A percentile compares a stretch with the other conserved stretches of the same genome.
These are phyloP conservation scores for Stygiomarasmius scandens DNA, from an alignment of 1,284 basidiomycete genomes.

Conservation along the genomic window DNA sequence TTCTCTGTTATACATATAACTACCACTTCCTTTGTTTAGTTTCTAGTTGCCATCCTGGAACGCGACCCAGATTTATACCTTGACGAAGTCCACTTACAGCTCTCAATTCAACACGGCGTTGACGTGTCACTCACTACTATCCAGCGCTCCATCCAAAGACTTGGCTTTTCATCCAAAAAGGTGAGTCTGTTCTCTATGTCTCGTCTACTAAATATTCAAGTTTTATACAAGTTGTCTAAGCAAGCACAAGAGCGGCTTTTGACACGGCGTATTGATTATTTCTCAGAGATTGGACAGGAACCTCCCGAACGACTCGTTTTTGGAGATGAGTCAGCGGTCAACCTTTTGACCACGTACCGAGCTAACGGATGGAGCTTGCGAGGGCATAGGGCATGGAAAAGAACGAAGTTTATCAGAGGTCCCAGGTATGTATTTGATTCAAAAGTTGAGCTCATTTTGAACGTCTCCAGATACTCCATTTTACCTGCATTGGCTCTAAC, in stretches of 20 bases:
- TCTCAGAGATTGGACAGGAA: neutral
- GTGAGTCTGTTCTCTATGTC: neutral
- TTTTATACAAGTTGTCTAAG: neutral
- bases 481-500: conserved; percentile 29
- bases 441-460: too few species aligned
- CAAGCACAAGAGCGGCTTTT: neutral
- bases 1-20: too few species aligned
- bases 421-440: too few species aligned
- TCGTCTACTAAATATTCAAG: neutral
- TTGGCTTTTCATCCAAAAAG: neutral
- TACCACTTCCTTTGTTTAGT: too few species aligned
- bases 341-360: neutral
- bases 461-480: conserved; percentile 21
- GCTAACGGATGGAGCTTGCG: neutral
- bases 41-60: too few species aligned
- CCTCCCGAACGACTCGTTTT: neutral
- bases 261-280: neutral
- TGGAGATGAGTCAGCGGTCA: conserved; percentile 1
- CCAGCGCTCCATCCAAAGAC: too few species aligned
- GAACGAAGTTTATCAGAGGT: too few species aligned
- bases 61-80: neutral
- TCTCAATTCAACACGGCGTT: neutral
- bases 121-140: neutral
- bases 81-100: neutral
- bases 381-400: too few species aligned